These are phyloP conservation scores for Talaromyces sp. DNA, from an alignment of 2,329 filamentous ascomycete species.

Conservation along the genomic window DNA sequence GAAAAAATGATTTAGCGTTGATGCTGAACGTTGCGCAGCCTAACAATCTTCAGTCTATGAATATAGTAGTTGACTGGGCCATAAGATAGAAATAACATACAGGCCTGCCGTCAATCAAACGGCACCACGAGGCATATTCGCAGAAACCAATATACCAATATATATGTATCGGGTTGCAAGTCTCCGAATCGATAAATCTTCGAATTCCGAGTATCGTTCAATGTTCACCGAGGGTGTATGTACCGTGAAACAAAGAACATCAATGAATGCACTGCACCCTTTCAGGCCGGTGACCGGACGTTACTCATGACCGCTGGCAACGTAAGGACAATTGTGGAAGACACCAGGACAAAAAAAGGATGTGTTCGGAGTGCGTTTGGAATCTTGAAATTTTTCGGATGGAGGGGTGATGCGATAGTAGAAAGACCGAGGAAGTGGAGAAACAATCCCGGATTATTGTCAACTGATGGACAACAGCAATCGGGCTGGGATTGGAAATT, in stretches of 20 bases:
- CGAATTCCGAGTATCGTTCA: not conserved
- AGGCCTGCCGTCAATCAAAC: not conserved
- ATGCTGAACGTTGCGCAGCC: slow-evolving; percentile 9
- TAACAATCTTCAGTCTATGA: not conserved
- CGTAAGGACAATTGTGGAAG: not conserved
- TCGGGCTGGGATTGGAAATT: not conserved
- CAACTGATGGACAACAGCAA: not conserved
- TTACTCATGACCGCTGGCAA: slow-evolving; percentile 3
- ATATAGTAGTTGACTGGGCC: too few relatives aligned
- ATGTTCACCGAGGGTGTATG: not conserved
- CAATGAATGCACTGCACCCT: slow-evolving; percentile 10
- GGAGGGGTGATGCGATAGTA: slow-evolving; percentile 4
- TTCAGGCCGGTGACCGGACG: slow-evolving; percentile 12
- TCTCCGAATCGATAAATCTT: not conserved
- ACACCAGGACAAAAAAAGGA: not conserved
- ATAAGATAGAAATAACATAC: not conserved
- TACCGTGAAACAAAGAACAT: slow-evolving; percentile 8
- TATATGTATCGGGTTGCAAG: not conserved
- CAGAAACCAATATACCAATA: not conserved
- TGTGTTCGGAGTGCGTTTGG: not conserved
- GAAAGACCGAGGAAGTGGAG: slow-evolving; percentile 1
- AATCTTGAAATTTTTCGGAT: not conserved
- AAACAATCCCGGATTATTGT: not conserved
- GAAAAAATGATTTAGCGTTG: not conserved
- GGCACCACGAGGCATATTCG: not conserved